These are phyloP conservation scores for Porpolomopsis calyptriformis DNA, from an alignment of 768 basidiomycete species.

Conservation along the genomic window DNA sequence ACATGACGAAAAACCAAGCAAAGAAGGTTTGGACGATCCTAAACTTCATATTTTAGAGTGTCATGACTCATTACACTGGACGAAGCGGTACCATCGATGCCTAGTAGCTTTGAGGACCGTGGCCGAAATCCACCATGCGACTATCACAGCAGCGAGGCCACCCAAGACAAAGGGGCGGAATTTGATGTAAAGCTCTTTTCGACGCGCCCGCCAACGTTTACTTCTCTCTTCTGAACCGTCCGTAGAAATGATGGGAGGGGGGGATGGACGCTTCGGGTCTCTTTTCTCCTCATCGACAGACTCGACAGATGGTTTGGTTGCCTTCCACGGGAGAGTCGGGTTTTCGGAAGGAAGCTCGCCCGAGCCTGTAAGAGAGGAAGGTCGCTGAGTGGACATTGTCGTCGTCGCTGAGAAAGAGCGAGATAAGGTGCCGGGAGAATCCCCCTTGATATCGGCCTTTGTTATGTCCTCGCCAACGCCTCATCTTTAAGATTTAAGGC, in stretches of 20 bases:
- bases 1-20: conserved; percentile 77
- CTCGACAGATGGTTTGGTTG: too few species aligned
- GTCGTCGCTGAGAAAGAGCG: too few species aligned
- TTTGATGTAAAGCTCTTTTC: conserved; percentile 14
- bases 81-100: conserved; percentile 51
- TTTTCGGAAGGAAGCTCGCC: too few species aligned
- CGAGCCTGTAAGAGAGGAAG: too few species aligned
- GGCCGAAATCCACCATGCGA: conserved; percentile 82
- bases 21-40: conserved; percentile 77
- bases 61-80: conserved; percentile 1
- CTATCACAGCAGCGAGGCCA: conserved; percentile 47
- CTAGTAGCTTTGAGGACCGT: conserved; percentile 60
- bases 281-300: conserved; percentile 16
- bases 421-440: too few species aligned
- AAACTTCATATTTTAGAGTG: not conserved
- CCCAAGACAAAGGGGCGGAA: conserved; percentile 38
- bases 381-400: too few species aligned
- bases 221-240: conserved; percentile 17
- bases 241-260: too few species aligned
- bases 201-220: conserved; percentile 9
- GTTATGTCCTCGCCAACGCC: too few species aligned
- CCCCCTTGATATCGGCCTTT: too few species aligned
- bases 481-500: too few species aligned
- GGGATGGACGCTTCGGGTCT: conserved; percentile 16
- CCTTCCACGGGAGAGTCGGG: too few species aligned